Percentiles rank a stretch among this genome's conserved stretches.
Conservation (phyloP, 768 basidiomycete genomes). For the Lentinula edodes region DNA sequence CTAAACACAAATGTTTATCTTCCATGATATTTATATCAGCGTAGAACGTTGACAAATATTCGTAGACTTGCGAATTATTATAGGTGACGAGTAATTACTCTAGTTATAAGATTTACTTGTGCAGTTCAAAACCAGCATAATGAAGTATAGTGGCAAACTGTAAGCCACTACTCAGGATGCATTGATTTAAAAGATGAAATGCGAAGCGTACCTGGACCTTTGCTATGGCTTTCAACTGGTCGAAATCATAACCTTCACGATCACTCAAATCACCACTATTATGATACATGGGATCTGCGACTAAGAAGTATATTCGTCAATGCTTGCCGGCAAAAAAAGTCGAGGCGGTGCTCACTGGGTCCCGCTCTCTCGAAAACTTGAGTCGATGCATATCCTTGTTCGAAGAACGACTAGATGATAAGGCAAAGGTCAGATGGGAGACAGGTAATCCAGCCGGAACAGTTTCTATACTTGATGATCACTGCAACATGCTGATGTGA, state of each 20-base stretch:
- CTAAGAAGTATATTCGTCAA: conserved; percentile 24
- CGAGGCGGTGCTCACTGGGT: conserved; percentile 36
- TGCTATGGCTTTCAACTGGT: conserved; percentile 77
- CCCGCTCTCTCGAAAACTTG: conserved; percentile 88
- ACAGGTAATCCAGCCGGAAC: background rate
- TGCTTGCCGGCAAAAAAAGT: too few species aligned
- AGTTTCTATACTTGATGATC: conserved; percentile 66
- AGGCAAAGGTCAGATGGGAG: background rate
- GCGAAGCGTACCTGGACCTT: conserved; percentile 80
- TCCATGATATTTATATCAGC: background rate
- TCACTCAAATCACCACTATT: conserved; percentile 80
- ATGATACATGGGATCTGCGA: conserved; percentile 88
- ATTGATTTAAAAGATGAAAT: background rate
- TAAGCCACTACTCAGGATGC: background rate
- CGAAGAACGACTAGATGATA: conserved; percentile 59
- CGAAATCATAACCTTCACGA: conserved; percentile 75
- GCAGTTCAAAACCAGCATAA: conserved; percentile 53
- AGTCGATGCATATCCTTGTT: conserved; percentile 80
- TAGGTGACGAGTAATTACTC: too few species aligned
- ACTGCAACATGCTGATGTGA: conserved; percentile 78
- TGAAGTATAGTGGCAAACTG: conserved; percentile 71
- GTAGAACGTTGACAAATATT: background rate
- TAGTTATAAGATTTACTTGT: background rate
- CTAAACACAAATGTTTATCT: background rate
- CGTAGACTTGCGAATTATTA: too few species aligned